A percentile compares a stretch with the other conserved stretches of the same genome.
These are phyloP conservation scores for Pichia gijzeniarum DNA, from an alignment of 805 yeast genomes.

Conservation along the genomic window DNA sequence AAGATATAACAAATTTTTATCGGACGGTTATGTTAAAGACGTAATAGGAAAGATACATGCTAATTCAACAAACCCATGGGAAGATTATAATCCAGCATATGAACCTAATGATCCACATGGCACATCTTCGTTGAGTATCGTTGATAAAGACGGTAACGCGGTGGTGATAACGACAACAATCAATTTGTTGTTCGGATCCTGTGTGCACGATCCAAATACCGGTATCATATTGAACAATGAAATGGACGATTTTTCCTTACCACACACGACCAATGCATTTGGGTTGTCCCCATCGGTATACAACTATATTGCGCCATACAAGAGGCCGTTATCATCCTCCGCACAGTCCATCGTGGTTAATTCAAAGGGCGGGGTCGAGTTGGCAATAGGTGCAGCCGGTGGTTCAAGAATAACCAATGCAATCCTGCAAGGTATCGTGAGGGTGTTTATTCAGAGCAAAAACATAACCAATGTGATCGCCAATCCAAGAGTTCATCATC, in stretches of 20 bases:
- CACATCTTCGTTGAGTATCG: slow-evolving; percentile 78
- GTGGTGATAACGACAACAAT: slow-evolving; percentile 87
- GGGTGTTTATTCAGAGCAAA: slow-evolving; percentile 53
- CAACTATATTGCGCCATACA: slow-evolving; percentile 69
- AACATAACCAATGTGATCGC: slow-evolving; percentile 64
- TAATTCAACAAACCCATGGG: slow-evolving; percentile 55
- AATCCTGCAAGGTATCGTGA: slow-evolving; percentile 70
- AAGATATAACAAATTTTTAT: slow-evolving; percentile 40
- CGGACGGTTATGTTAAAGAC: slow-evolving; percentile 50
- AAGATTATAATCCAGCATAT: slow-evolving; percentile 71
- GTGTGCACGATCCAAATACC: slow-evolving; percentile 72
- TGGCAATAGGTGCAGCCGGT: slow-evolving; percentile 89
- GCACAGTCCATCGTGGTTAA: slow-evolving; percentile 65
- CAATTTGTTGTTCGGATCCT: slow-evolving; percentile 75
- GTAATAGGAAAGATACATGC: slow-evolving; percentile 49
- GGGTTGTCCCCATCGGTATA: slow-evolving; percentile 73
- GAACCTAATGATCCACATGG: slow-evolving; percentile 81
- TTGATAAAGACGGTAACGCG: slow-evolving; percentile 70
- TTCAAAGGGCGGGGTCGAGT: slow-evolving; percentile 43
- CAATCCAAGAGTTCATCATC: slow-evolving; percentile 84
- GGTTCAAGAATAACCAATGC: slow-evolving; percentile 84
- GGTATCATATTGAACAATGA: slow-evolving; percentile 83
- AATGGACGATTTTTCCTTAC: slow-evolving; percentile 91
- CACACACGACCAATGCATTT: slow-evolving; percentile 65
- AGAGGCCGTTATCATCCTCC: slow-evolving; percentile 80